Conservation (phyloP, 2,329 filamentous ascomycete genomes). For the Zymoseptoria crescenta region DNA sequence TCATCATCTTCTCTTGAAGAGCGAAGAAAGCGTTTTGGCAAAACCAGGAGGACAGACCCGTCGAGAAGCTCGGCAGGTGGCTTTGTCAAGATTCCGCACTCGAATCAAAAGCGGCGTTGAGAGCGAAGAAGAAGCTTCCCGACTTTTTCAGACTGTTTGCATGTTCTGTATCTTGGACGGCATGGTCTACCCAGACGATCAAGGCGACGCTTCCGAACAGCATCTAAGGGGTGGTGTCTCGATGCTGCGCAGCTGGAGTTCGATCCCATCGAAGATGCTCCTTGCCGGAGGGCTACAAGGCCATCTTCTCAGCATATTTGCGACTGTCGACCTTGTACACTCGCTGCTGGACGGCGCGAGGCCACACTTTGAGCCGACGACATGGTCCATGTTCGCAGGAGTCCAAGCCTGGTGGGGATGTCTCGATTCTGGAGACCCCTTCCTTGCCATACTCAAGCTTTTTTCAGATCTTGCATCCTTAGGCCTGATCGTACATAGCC, state of each 20-base stretch:
- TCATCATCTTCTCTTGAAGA: not conserved
- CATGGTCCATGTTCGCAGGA: not conserved
- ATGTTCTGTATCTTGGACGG: conserved; percentile 6
- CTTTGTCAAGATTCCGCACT: conserved; percentile 3
- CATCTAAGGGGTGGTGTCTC: conserved; percentile 3
- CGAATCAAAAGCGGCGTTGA: conserved; percentile 1
- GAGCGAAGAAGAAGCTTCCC: not conserved
- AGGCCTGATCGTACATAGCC: not conserved
- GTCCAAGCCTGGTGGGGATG: conserved; percentile 1
- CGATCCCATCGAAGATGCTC: not conserved
- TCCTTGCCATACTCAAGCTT: not conserved
- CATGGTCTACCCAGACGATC: conserved; percentile 1
- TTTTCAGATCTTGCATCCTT: not conserved
- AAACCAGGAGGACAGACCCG: not conserved
- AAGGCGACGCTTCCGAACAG: conserved; percentile 2
- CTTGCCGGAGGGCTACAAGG: not conserved
- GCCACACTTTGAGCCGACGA: not conserved
- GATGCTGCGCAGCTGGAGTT: conserved; percentile 1
- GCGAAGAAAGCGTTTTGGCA: not conserved
- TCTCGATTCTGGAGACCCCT: not conserved
- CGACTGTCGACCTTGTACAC: conserved; percentile 1
- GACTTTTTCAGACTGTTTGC: conserved; percentile 3
- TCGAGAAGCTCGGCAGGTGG: conserved; percentile 3
- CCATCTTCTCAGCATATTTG: conserved; percentile 1
- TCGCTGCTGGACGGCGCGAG: not conserved